Percentiles rank a stretch among this genome's conserved stretches.
phyloP scores from a whole-genome alignment of 805 yeast species.

The Priceomyces fermenticarens region DNA sequence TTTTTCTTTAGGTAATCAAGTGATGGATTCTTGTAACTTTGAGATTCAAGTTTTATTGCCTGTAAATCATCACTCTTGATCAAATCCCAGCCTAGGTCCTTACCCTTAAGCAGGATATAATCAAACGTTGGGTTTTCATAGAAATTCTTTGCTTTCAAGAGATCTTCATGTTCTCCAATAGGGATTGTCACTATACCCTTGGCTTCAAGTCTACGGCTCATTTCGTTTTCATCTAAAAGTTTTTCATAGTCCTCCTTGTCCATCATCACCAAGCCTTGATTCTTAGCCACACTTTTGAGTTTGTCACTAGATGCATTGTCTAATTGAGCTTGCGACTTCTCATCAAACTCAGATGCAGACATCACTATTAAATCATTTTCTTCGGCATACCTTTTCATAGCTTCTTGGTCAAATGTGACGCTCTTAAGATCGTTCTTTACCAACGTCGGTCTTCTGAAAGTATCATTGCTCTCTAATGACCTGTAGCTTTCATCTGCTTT shows the following conservation, averaged over 20 bases:
- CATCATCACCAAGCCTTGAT: slow-evolving; percentile 27
- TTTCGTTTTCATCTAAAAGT: slow-evolving; percentile 30
- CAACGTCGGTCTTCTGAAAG: background rate
- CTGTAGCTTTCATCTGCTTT: background rate
- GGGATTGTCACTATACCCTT: slow-evolving; percentile 35
- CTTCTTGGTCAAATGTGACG: background rate
- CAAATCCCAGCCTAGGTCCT: slow-evolving; percentile 9
- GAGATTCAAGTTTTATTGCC: slow-evolving; percentile 11
- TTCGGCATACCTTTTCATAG: slow-evolving; percentile 26
- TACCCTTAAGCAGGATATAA: slow-evolving; percentile 14
- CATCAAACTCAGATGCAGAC: slow-evolving; percentile 28
- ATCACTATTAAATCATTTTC: slow-evolving; percentile 30
- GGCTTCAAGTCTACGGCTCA: slow-evolving; percentile 26
- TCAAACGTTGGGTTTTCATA: slow-evolving; percentile 21
- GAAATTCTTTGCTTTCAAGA: slow-evolving; percentile 10
- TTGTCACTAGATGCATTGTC: background rate
- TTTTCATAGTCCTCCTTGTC: slow-evolving; percentile 23
- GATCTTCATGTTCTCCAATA: slow-evolving; percentile 13
- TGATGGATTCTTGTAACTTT: slow-evolving; percentile 19
- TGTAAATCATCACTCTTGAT: slow-evolving; percentile 13
- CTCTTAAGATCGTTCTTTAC: background rate
- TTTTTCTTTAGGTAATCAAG: slow-evolving; percentile 20
- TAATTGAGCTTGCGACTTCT: slow-evolving; percentile 15
- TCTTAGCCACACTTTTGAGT: background rate
- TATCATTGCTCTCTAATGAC: background rate